Percentiles rank a stretch among this genome's conserved stretches.
phyloP scores from a whole-genome alignment of 176 grass and related monocot genomes.

The Bothriochloa decipiens region DNA sequence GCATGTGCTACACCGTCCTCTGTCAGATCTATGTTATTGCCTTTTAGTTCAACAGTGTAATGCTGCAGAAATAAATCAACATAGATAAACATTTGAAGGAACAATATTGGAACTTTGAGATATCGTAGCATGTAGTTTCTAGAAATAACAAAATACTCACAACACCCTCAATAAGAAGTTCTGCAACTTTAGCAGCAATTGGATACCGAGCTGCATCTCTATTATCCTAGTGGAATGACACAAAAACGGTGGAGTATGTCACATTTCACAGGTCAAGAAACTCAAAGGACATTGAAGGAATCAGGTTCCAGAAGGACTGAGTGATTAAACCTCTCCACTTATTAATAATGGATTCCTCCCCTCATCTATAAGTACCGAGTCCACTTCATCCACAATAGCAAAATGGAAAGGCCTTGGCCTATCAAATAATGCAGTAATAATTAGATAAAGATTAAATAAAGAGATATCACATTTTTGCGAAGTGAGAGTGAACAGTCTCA shows the following conservation, averaged over 20 bases:
- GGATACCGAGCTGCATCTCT: slow-evolving; percentile 77
- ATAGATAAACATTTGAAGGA: slow-evolving; percentile 19
- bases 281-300: slow-evolving; percentile 28
- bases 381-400: slow-evolving; percentile 97
- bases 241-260: slow-evolving; percentile 10
- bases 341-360: slow-evolving; percentile 97
- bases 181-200: slow-evolving; percentile 85
- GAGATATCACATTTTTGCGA: background rate
- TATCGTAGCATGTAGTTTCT: slow-evolving; percentile 24
- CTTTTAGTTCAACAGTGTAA: slow-evolving; percentile 90
- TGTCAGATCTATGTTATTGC: slow-evolving; percentile 86
- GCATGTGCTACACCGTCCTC: slow-evolving; percentile 87
- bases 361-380: slow-evolving; percentile 94
- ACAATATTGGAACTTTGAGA: slow-evolving; percentile 15
- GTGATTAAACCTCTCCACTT: slow-evolving; percentile 82
- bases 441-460: slow-evolving; percentile 26
- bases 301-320: slow-evolving; percentile 1
- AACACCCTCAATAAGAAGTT: slow-evolving; percentile 76
- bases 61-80: slow-evolving; percentile 64
- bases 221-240: slow-evolving; percentile 75
- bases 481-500: slow-evolving; percentile 26
- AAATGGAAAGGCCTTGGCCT: slow-evolving; percentile 94
- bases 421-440: slow-evolving; percentile 35
- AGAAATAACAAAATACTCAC: slow-evolving; percentile 66
- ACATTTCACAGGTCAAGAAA: slow-evolving; percentile 38